Evolutionary conservation across 768 basidiomycete genomes (phyloP).

Genomic region (Sarcomyxa edulis): DNA sequence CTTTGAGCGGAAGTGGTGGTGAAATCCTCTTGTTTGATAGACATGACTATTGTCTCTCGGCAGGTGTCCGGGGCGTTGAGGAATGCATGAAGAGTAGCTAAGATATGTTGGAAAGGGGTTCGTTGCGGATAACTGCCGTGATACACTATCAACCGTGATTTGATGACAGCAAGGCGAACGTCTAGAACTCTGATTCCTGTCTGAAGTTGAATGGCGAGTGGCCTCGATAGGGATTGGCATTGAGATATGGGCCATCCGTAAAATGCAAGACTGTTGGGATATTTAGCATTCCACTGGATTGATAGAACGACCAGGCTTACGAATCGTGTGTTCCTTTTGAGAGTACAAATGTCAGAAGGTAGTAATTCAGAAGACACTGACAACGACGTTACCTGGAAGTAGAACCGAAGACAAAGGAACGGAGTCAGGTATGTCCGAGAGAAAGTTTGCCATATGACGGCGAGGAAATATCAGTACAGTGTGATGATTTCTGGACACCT

Average conservation of each 20-base stretch:
- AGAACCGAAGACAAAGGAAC: constrained; percentile 67
- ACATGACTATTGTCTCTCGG: constrained; percentile 78
- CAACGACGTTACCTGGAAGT: constrained; percentile 61
- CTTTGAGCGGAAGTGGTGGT: constrained; percentile 31
- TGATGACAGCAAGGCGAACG: constrained; percentile 67
- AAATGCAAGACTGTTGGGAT: constrained; percentile 60
- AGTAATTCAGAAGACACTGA: constrained; percentile 11
- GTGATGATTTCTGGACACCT: constrained; percentile 42
- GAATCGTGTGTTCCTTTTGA: constrained; percentile 62
- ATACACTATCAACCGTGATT: constrained; percentile 65
- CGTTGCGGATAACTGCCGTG: constrained; percentile 74
- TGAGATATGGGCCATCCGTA: constrained; percentile 86
- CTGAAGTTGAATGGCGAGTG: constrained; percentile 62
- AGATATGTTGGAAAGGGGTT: constrained; percentile 61
- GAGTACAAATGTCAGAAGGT: constrained; percentile 5
- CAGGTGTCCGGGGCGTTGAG: constrained; percentile 50
- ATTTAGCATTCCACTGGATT: not conserved
- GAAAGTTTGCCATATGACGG: constrained; percentile 51
- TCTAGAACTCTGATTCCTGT: constrained; percentile 82
- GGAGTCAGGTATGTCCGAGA: constrained; percentile 58
- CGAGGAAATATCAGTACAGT: constrained; percentile 54
- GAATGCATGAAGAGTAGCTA: constrained; percentile 57
- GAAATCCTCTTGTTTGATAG: constrained; percentile 85
- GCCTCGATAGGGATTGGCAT: constrained; percentile 65
- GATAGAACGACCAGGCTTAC: constrained; percentile 30